Conservation (phyloP, 1,284 basidiomycete species). For the Apiotrichum gamsii region DNA sequence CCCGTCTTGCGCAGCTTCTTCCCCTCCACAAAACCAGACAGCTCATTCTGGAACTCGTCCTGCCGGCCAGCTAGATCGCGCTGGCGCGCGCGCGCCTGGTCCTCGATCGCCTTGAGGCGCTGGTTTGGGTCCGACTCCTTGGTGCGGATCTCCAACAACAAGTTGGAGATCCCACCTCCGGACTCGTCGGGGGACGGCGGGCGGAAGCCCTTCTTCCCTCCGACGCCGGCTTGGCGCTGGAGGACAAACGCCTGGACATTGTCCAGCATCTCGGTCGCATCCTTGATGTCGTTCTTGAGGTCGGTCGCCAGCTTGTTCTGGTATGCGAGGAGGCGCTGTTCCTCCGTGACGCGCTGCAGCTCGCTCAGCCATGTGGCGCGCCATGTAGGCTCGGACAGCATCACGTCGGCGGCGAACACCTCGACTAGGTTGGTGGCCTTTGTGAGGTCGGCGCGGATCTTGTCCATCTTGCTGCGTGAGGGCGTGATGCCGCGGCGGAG, state of each 20-base stretch:
- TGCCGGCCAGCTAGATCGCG: slow-evolving; percentile 59
- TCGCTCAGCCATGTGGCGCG: slow-evolving; percentile 98
- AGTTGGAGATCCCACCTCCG: slow-evolving; percentile 55
- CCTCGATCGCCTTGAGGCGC: slow-evolving; percentile 82
- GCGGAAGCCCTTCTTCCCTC: slow-evolving; percentile 24
- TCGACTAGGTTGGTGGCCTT: slow-evolving; percentile 66
- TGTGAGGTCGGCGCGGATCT: slow-evolving; percentile 67
- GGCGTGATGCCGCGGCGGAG: slow-evolving; percentile 82
- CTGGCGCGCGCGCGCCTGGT: slow-evolving; percentile 69
- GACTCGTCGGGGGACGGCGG: slow-evolving; percentile 20
- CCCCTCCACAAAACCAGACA: slow-evolving; percentile 71
- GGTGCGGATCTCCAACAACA: slow-evolving; percentile 75
- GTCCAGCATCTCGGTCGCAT: slow-evolving; percentile 72
- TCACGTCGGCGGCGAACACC: slow-evolving; percentile 75
- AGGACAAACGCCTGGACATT: slow-evolving; percentile 82
- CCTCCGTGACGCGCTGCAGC: slow-evolving; percentile 91
- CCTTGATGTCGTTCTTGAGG: slow-evolving; percentile 84
- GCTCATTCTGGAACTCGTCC: slow-evolving; percentile 68
- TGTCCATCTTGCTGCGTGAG: slow-evolving; percentile 64
- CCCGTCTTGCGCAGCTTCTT: slow-evolving; percentile 90
- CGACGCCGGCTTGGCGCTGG: slow-evolving; percentile 54
- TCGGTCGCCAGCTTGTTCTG: slow-evolving; percentile 86
- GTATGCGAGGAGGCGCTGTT: slow-evolving; percentile 88
- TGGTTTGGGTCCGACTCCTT: slow-evolving; percentile 70
- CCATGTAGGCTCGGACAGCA: slow-evolving; percentile 91